Conservation (phyloP, 306 rosid species). For the Corylus avellana region DNA sequence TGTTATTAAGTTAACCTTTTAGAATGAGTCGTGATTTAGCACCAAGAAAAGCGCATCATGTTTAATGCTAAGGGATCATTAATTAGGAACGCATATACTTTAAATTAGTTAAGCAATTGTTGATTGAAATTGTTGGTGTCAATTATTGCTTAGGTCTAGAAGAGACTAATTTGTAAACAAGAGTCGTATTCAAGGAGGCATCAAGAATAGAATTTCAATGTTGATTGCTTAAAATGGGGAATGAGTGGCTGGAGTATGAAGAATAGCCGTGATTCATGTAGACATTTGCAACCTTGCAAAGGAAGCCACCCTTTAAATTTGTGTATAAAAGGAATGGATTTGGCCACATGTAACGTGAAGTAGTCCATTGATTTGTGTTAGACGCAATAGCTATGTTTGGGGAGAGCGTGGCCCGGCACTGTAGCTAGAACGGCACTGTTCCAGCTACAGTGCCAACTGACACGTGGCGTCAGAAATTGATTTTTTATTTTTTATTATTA, state of each 20-base stretch:
- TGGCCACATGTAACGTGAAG: not conserved
- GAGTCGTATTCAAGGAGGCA: conserved; percentile 1
- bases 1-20: no score
- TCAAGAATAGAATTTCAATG: not conserved
- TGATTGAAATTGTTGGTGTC: not conserved
- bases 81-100: no score
- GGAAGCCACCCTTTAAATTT: not conserved
- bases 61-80: not conserved
- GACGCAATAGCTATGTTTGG: not conserved
- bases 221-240: conserved; percentile 14
- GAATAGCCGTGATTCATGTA: conserved; percentile 11
- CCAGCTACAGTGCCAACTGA: no score
- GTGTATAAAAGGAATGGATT: not conserved
- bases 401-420: no score
- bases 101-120: not conserved
- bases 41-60: no score
- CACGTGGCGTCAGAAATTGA: no score
- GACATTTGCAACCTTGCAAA: not conserved
- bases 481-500: no score
- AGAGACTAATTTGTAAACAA: not conserved
- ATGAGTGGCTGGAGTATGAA: not conserved
- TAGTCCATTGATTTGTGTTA: not conserved
- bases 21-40: no score
- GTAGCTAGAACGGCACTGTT: no score
- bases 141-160: not conserved